Evolutionary conservation across 345 rosid species (phyloP), one percentile per base, ranked within the genome.

Genomic region (Euclidium syriacum): DNA sequence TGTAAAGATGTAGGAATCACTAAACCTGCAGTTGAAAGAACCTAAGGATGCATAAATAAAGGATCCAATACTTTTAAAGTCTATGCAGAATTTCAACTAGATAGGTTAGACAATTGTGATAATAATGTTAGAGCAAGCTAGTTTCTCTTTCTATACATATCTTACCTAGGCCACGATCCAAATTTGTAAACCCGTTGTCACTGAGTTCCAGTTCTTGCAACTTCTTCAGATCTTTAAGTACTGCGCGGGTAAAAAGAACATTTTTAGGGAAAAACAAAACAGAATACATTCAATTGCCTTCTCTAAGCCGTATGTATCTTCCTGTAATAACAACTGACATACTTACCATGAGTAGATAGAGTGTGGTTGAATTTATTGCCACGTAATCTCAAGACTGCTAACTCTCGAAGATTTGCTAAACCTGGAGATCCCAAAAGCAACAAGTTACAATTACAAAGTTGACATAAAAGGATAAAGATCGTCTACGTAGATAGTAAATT

Each of bases 151-250:
- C 33, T 9, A 29, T 15, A 4, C n/a, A 23, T 15, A 24, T 52
- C 70, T 42, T 43, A 65, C 70, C 62, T 32, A 3, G 12, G 53
- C 44, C 43, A 33, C 0, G 44, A 14, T 35, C 56, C 16, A 65
- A 46, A 38, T 48, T 15, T 18, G 47, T 57, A 39, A 67, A 24
- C 3, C 12, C 16, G 14, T 55, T 67, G 57, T 20, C 26, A 56
- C 41, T 25, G 22, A 67, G 56, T 36, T 56, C 64, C 71, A 56
- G 33, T 57, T 55, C 62, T 47, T 55, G 63, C 50, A 67, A 46
- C 26, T 47, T 67, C 18, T 24, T 25, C 57, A 67, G 25, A 38
- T 46, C 36, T 56, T 43, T 46, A 16, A 67, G 57, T 38, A 18
- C 64, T 66, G 49, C 64, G 5, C 3, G 1, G 3, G 35, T 12